Evolutionary conservation across 1,284 basidiomycete species (phyloP), one percentile per base, ranked within the genome.

Genomic region (Malassezia cuniculi): DNA sequence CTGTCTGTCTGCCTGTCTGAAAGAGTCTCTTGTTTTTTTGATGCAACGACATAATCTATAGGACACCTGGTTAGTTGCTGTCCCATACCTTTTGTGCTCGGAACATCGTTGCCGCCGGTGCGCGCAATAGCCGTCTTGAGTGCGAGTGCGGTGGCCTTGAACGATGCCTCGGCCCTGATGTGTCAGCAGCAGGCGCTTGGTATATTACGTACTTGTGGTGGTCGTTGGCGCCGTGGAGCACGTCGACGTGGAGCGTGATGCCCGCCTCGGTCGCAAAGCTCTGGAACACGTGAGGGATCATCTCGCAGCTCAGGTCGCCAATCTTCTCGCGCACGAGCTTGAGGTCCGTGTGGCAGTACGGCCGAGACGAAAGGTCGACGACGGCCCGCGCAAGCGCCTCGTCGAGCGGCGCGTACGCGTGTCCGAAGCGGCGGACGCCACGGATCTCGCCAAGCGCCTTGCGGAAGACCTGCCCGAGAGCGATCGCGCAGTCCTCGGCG

Each of bases 361-460:
- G 87, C 31, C 93, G 78, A 34, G 86, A 86, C 62, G 90, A 97
- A 50, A 99, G 94, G 69, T 99, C 93, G 47, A 97, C 85, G 22
- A 99, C 93, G 8, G 85, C 89, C 52, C 93, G 75, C 3, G 86
- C 83, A 32, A 99, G 76, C 8, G 61, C 56, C 48, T 99, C 93
- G 61, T 99, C 93, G 14, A 97, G 75, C 0, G 93, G 93, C 5
- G 93, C 93, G 66, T 87, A 90, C 5, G 86, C 93, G 19, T 82
- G 93, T 11, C 93, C 93, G 68, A 94, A 99, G 43, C 93, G 76
- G 62, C 79, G 79, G 64, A 99, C 97, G 9, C 93, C 93, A 48
- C 80, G 80, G 27, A 94, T 78, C 5, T 93, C 86, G 21, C 93
- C 90, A 24, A 99, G 73, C 12, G 93, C 93, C 67, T 85, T 73